Evolutionary conservation across 2,329 filamentous ascomycete species (phyloP).

Genomic region (Claviceps maximensis): DNA sequence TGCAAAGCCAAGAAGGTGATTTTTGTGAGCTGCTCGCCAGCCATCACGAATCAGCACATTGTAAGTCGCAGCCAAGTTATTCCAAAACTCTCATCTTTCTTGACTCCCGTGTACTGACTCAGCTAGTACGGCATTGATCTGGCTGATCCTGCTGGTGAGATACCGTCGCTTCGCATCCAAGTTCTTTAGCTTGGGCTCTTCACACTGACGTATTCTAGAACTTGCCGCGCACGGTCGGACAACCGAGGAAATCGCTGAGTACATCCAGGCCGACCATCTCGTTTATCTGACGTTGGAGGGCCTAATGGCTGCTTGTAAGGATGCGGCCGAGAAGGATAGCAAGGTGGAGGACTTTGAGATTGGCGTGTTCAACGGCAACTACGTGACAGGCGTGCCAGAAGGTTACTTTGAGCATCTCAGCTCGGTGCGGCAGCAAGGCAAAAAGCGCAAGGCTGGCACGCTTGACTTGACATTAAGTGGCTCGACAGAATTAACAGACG

Average conservation of each 20-base stretch:
- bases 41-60: constrained; percentile 76
- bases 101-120: neutral
- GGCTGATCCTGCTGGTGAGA: constrained; percentile 19
- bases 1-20: constrained; percentile 71
- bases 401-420: constrained; percentile 76
- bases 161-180: neutral
- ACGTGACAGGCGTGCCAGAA: constrained; percentile 65
- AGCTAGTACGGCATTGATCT: constrained; percentile 33
- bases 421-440: constrained; percentile 47
- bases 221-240: constrained; percentile 29
- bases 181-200: neutral
- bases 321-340: constrained; percentile 43
- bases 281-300: constrained; percentile 12
- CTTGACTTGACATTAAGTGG: neutral
- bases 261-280: constrained; percentile 8
- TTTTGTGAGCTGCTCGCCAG: constrained; percentile 70
- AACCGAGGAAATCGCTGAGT: constrained; percentile 22
- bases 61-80: constrained; percentile 36
- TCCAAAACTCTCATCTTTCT: neutral
- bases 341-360: constrained; percentile 61
- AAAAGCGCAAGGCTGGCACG: neutral
- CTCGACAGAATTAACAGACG: neutral
- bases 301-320: constrained; percentile 64
- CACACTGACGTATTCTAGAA: constrained; percentile 13
- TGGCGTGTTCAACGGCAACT: constrained; percentile 82